Conservation (phyloP, 768 basidiomycete species). For the Russula foetens region DNA sequence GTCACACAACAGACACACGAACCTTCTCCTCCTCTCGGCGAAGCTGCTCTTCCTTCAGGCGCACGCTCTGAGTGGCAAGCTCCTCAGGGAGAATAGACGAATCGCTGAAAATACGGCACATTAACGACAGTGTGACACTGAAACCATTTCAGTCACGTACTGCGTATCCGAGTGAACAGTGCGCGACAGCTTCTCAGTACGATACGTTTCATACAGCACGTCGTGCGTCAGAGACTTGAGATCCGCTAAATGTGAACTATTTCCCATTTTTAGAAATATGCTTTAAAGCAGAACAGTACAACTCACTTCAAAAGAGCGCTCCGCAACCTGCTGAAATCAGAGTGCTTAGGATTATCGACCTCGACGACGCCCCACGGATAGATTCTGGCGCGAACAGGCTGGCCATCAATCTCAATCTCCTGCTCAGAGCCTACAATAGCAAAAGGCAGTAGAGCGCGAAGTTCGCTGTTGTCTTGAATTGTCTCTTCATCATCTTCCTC, state of each 20-base stretch:
- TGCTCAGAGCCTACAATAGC: slow-evolving; percentile 97
- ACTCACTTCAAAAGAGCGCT: slow-evolving; percentile 84
- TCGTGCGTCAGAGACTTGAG: slow-evolving; percentile 93
- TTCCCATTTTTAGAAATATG: neutral
- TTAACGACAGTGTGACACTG: slow-evolving; percentile 18
- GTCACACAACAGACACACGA: slow-evolving; percentile 12
- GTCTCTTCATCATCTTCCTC: slow-evolving; percentile 99
- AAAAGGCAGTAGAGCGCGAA: slow-evolving; percentile 89
- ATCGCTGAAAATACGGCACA: slow-evolving; percentile 40
- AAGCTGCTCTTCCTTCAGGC: slow-evolving; percentile 98
- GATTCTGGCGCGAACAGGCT: slow-evolving; percentile 84
- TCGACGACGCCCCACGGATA: slow-evolving; percentile 99
- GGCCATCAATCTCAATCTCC: slow-evolving; percentile 88
- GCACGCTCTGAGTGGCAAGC: slow-evolving; percentile 91
- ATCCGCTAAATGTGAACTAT: slow-evolving; percentile 88
- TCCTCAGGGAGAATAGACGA: slow-evolving; percentile 93
- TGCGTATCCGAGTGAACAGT: slow-evolving; percentile 76
- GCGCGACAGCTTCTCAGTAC: slow-evolving; percentile 93
- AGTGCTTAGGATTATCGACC: slow-evolving; percentile 99
- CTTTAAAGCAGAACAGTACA: neutral
- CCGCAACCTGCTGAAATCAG: slow-evolving; percentile 92
- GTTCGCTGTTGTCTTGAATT: slow-evolving; percentile 93
- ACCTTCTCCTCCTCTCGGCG: slow-evolving; percentile 96
- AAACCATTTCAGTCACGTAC: slow-evolving; percentile 32
- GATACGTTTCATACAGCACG: slow-evolving; percentile 91